Evolutionary conservation across 2,329 filamentous ascomycete species (phyloP).

Genomic region (Kalaharituber pfeilii): DNA sequence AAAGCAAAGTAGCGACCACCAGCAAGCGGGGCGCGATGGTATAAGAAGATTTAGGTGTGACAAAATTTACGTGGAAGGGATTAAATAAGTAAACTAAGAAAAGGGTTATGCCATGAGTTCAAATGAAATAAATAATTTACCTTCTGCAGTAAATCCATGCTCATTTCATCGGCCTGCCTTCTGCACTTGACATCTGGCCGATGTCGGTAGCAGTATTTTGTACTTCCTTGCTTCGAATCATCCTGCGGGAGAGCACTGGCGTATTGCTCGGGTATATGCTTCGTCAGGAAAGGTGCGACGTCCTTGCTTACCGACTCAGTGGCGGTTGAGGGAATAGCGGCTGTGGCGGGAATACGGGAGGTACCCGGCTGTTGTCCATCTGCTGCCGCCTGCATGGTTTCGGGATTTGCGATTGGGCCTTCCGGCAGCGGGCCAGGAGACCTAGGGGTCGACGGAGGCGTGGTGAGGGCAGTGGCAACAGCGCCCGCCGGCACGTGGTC

Average conservation of each 20-base stretch:
- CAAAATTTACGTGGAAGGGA: no score
- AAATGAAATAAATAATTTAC: slow-evolving; percentile 33
- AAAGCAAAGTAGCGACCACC: slow-evolving; percentile 9
- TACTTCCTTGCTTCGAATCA: slow-evolving; percentile 36
- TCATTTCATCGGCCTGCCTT: slow-evolving; percentile 79
- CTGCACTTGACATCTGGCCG: slow-evolving; percentile 85
- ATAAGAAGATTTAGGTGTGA: neutral
- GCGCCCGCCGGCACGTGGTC: neutral
- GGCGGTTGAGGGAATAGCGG: neutral
- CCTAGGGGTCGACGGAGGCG: neutral
- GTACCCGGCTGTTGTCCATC: neutral
- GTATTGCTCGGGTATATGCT: slow-evolving; percentile 80
- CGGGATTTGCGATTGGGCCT: neutral
- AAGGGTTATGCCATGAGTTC: neutral
- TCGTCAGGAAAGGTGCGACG: slow-evolving; percentile 71
- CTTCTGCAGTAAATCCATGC: slow-evolving; percentile 86
- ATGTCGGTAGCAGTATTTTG: slow-evolving; percentile 91
- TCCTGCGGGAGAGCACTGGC: slow-evolving; percentile 38
- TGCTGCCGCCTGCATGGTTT: neutral
- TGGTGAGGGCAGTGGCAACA: neutral
- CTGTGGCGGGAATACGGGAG: neutral
- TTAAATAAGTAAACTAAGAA: neutral
- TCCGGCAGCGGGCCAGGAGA: neutral
- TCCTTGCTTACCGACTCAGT: slow-evolving; percentile 55
- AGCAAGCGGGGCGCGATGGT: neutral